Conservation (phyloP, 305 asterid species). For the Coffea humblotiana region DNA sequence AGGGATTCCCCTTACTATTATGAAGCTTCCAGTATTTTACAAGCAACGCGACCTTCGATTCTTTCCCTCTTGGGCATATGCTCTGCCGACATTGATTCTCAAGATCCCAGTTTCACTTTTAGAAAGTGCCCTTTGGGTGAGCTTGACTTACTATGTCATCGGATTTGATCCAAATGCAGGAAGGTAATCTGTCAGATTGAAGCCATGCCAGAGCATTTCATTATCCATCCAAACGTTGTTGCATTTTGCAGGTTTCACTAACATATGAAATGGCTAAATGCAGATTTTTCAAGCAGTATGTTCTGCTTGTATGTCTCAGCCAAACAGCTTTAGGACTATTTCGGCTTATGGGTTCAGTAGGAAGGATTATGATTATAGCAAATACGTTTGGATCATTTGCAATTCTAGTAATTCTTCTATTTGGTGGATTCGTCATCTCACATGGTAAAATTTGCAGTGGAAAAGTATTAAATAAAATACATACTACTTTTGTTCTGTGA, state of each 20-base stretch:
- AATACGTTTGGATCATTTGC: conserved; percentile 93
- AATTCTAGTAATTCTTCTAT: conserved; percentile 51
- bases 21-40: conserved; percentile 68
- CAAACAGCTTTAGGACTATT: conserved; percentile 85
- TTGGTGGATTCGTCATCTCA: conserved; percentile 86
- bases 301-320: conserved; percentile 56
- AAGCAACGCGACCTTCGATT: conserved; percentile 63
- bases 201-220: too few relatives aligned
- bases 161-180: conserved; percentile 29
- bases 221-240: not conserved
- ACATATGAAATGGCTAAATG: not conserved
- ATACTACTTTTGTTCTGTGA: not conserved
- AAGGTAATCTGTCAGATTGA: conserved; percentile 7
- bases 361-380: conserved; percentile 79
- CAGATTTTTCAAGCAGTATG: conserved; percentile 73
- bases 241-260: conserved; percentile 1
- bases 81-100: conserved; percentile 54
- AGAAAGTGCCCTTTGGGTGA: conserved; percentile 54
- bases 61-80: conserved; percentile 67
- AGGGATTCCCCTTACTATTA: conserved; percentile 55
- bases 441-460: conserved; percentile 45
- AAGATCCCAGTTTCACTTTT: conserved; percentile 48
- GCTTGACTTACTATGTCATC: conserved; percentile 49
- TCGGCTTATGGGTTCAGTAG: conserved; percentile 74
- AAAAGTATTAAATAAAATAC: not conserved